Evolutionary conservation across 305 asterid species (phyloP), one percentile per base, ranked within the genome.

Genomic region (Rubia tinctorum): DNA sequence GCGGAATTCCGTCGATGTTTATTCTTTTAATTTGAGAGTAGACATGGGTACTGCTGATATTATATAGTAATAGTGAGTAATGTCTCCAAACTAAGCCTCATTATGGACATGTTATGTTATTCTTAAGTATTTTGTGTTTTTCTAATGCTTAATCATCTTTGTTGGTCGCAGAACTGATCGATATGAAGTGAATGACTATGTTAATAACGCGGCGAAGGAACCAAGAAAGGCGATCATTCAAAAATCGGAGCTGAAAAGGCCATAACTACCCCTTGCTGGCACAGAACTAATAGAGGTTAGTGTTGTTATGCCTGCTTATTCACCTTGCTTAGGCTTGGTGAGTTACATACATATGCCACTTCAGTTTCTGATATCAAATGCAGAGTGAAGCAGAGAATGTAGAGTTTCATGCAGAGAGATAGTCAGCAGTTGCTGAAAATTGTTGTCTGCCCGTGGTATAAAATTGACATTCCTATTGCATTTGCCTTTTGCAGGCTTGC

Each of bases 381-480:
- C n/a, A n/a, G n/a, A n/a, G n/a, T n/a, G n/a, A n/a, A n/a, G n/a
- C n/a, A n/a, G n/a, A n/a, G n/a, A n/a, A n/a, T n/a, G 72, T 84
- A 68, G 87, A 87, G 85, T 74, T 89, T 97, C 66, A 97, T 63
- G 96, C 99, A 34, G 87, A 86, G 92, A 92, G 90, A 86, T 75
- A 92, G 81, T 78, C 92, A 80, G 78, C 95, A 42, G 90, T 97
- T 25, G 99, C 98, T 98, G n/a, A n/a, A n/a, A n/a, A n/a, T n/a
- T 34, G n/a, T 34, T 42, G 67, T 39, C 39, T 39, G 66, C 11
- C 44, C 18, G 30, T 56, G 47, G 66, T 34, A 43, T 9, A 20
- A 63, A 58, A 61, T n/a, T 49, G 25, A 34, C 22, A 63, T 63
- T 18, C 18, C 10, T 25, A 55, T 53, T 42, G 34, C 60, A 4